Base-by-base conservation (phyloP, 2,329 filamentous ascomycete species). In the Sclerotinia glacialis region DNA sequence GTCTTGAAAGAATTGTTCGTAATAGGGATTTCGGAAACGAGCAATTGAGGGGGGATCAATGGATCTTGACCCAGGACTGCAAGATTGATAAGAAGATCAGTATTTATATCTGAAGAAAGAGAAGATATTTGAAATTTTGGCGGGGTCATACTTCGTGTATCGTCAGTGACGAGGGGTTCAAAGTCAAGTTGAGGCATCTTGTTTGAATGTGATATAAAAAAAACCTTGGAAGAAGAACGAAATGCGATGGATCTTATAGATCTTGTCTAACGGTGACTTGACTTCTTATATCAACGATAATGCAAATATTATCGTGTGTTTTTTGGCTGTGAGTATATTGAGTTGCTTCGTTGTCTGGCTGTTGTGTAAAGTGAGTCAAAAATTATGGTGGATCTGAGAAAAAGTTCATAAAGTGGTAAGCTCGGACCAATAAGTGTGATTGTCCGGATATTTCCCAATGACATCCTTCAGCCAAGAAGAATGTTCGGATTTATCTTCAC, bases 11-110 rank as follows among this genome's bases (percentile, higher is more conserved):
- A 87, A 67, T 80, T 74, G 74, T 83, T 77, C 76, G 86, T 82
- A 78, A 88, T 85, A 76, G 93, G 92, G 73, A 97, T 89, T 80
- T 98, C 93, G 69, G 89, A 87, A 77, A 92, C 87, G 75, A 98
- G 89, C 73, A 97, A 86, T 72, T 91, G 89, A 53, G 94, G 94
- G 58, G 92, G 89, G 78, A 97, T 95, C 77, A 98, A 83, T 76
- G 94, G 92, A 80, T 97, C 93, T 84, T 97, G 94, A 73, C 93
- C 93, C 77, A 96, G 83, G 79, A 97, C 94, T 97, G 74, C 34
- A 71, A 23, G 47, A 47, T 53, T 65, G 53, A 23, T 46, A 50
- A 67, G 54, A 58, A 65, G 28, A 60, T 73, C 64, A 74, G 69
- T 65, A 62, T 66, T 37, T 56, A 21, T 67, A 40, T 66, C 67